These are phyloP conservation scores for Agarophyton chilense DNA, from an alignment of 23 red algal genomes.

Conservation along the genomic window DNA sequence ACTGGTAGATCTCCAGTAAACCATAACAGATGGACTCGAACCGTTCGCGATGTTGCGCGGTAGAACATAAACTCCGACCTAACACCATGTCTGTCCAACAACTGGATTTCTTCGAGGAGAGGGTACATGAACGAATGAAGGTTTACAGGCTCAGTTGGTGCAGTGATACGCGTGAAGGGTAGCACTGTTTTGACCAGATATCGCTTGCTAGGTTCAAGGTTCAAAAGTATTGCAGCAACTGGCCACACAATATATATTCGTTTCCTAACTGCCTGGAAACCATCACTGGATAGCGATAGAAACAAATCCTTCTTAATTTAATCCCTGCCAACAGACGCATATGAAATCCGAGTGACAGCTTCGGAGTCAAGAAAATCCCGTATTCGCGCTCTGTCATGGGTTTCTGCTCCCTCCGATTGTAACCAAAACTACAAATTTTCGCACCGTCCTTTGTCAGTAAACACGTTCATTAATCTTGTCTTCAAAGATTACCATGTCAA, in stretches of 20 bases:
- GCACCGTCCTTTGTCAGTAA: not conserved
- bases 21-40: too few relatives aligned
- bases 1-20: too few relatives aligned
- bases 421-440: not conserved
- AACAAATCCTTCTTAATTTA: not conserved
- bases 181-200: too few relatives aligned
- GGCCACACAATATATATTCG: not conserved
- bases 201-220: too few relatives aligned
- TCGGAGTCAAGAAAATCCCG: slow-evolving; percentile 7
- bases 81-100: too few relatives aligned
- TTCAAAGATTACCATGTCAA: too few relatives aligned
- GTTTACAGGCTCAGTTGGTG: not conserved
- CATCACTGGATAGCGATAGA: not conserved
- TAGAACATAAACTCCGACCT: too few relatives aligned
- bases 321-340: not conserved
- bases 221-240: too few relatives aligned
- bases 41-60: too few relatives aligned
- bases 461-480: not conserved
- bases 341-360: too few relatives aligned
- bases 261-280: not conserved
- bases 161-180: too few relatives aligned
- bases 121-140: not conserved
- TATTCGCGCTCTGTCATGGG: not conserved
- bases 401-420: not conserved
- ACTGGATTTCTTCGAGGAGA: not conserved